Evolutionary conservation across 176 grass and related monocot species (phyloP), one percentile per base, ranked within the genome.

Genomic region (Eremochloa ophiuroides): DNA sequence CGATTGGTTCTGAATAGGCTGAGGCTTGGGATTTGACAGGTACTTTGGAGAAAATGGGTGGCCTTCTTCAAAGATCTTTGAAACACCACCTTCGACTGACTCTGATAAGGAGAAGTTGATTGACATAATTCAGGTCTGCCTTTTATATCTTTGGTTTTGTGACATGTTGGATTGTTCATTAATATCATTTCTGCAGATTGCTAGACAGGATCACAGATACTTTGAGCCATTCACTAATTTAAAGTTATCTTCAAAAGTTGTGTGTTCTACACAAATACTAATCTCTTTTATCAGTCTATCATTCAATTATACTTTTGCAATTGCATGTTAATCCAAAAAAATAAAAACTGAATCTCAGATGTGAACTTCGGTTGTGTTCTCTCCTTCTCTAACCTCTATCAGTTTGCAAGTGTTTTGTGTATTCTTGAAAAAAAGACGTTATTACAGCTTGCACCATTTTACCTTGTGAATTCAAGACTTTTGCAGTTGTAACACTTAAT

Each of bases 41-140:
- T 98, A 95, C 66, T 98, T 98, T 62, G 87, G 86, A 10, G 84
- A 95, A 37, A 88, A 98, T 70, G 95, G 95, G 71, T 98, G 95
- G 95, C 92, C 95, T 86, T 79, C 86, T 84, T 98, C 95, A 78
- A 82, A 91, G 7, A 87, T 98, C 41, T 95, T 77, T 66, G 86
- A 89, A 53, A 84, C 71, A 26, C 90, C 90, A 66, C 95, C 95
- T 71, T 86, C 90, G 11, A 91, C 81, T 0, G 86, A 92, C 76
- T 79, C 82, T 1, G 88, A 98, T 71, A 89, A 58, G 80, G 95
- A 98, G 79, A 98, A 93, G 46, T 77, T 98, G 74, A 42, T 98
- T n/a, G 90, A 98, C 79, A 66, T 95, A 34, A 81, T 98, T 73
- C 95, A 98, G 92, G 95, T 86, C 59, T 78, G 77, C 17, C 22